These are phyloP conservation scores for Yarrowia divulgata DNA, from an alignment of 805 yeast species.

Conservation along the genomic window DNA sequence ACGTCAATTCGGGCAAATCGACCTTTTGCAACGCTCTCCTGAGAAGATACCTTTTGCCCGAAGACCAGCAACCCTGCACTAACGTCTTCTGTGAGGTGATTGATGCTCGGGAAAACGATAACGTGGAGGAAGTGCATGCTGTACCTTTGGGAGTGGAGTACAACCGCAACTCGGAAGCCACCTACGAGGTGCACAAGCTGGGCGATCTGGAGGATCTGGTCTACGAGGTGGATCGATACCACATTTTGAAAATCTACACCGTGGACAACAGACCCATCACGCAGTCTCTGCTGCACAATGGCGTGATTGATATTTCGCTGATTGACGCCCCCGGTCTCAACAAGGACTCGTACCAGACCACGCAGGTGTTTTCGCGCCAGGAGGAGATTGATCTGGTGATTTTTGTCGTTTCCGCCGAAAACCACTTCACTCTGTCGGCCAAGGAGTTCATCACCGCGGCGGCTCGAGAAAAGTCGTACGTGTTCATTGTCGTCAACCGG, in stretches of 20 bases:
- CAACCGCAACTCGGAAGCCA: constrained; percentile 62
- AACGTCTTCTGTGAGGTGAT: constrained; percentile 93
- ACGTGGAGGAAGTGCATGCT: constrained; percentile 92
- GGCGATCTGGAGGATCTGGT: constrained; percentile 72
- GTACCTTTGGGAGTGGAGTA: constrained; percentile 61
- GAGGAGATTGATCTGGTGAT: constrained; percentile 97
- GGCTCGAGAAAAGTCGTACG: constrained; percentile 87
- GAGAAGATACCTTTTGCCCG: constrained; percentile 80
- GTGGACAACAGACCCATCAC: constrained; percentile 72
- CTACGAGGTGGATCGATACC: constrained; percentile 71
- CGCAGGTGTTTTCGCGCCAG: constrained; percentile 93
- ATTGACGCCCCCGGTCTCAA: constrained; percentile 98
- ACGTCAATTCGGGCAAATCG: constrained; percentile 94
- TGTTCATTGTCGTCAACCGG: constrained; percentile 92
- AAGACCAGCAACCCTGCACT: constrained; percentile 98
- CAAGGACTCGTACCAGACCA: constrained; percentile 90
- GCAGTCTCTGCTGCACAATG: constrained; percentile 80
- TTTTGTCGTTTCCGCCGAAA: constrained; percentile 95
- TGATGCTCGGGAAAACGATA: constrained; percentile 77
- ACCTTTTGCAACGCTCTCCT: constrained; percentile 92
- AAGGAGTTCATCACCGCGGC: constrained; percentile 91
- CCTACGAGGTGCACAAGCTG: constrained; percentile 66
- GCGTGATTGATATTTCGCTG: constrained; percentile 87
- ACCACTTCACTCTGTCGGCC: constrained; percentile 92
- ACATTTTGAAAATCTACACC: constrained; percentile 80